Percentiles rank a stretch among this genome's conserved stretches.
Conservation (phyloP, 2,329 filamentous ascomycete genomes). For the Alternaria triticimaculans region DNA sequence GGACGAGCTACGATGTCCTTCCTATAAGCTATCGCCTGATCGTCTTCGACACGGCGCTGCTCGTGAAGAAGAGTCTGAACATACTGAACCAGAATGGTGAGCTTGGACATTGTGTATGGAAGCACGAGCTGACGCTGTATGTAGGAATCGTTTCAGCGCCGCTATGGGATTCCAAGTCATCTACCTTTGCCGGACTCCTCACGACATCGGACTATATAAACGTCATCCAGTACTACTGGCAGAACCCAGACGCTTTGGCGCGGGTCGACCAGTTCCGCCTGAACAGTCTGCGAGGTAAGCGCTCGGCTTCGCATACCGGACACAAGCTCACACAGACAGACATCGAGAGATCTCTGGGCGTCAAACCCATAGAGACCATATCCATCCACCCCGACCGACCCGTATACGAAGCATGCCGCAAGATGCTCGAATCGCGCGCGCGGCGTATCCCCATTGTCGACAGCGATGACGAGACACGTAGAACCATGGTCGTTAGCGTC, state of each 20-base stretch:
- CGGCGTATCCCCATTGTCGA: conserved; percentile 94
- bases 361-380: conserved; percentile 88
- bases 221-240: conserved; percentile 98
- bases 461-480: conserved; percentile 89
- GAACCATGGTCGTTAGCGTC: conserved; percentile 93
- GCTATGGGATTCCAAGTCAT: conserved; percentile 92
- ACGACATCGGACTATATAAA: conserved; percentile 99
- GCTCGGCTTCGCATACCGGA: conserved; percentile 1
- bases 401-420: conserved; percentile 91
- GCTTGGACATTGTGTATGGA: conserved; percentile 10
- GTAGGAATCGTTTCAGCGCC: conserved; percentile 96
- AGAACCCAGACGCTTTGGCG: conserved; percentile 87
- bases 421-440: conserved; percentile 92
- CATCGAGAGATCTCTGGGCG: conserved; percentile 92
- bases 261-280: conserved; percentile 93
- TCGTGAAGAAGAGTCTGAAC: conserved; percentile 96
- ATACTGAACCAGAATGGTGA: conserved; percentile 95
- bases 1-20: conserved; percentile 96
- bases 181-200: conserved; percentile 90
- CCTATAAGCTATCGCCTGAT: conserved; percentile 96
- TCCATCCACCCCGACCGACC: conserved; percentile 92
- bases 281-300: conserved; percentile 84
- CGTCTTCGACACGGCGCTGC: conserved; percentile 89
- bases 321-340: conserved; percentile 62
- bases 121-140: conserved; percentile 17